Percentiles rank a stretch among this genome's conserved stretches.
Evolutionary conservation across 495 filamentous ascomycete genomes (phyloP).

Genomic region (Aspergillus indologenus): DNA sequence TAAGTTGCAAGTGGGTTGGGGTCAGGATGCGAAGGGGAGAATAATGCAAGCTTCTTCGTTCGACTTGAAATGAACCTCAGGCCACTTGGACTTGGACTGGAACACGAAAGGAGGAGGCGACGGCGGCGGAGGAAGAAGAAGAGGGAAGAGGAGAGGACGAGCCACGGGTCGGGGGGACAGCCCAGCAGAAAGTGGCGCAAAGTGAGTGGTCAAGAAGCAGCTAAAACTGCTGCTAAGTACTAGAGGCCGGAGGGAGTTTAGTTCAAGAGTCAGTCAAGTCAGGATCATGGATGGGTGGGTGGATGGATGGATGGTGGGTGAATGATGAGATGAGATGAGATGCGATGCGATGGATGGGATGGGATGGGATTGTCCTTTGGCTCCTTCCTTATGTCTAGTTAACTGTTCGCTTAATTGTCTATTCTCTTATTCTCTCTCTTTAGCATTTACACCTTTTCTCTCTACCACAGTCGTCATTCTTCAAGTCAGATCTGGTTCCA

Average conservation of each 20-base stretch:
- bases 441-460: too few species aligned
- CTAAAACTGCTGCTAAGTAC: neutral
- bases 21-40: neutral
- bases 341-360: neutral
- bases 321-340: neutral
- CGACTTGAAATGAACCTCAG: conserved; percentile 20
- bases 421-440: too few species aligned
- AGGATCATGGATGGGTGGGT: too few species aligned
- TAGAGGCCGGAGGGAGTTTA: conserved; percentile 13
- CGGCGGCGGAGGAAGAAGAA: too few species aligned
- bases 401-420: too few species aligned
- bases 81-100: conserved; percentile 15
- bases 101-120: conserved; percentile 18
- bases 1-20: neutral
- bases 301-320: too few species aligned
- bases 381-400: too few species aligned
- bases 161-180: conserved; percentile 25
- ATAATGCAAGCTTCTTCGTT: conserved; percentile 19
- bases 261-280: too few species aligned
- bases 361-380: too few species aligned
- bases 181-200: conserved; percentile 25
- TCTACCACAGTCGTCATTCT: neutral
- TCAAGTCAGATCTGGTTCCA: neutral
- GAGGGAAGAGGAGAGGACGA: conserved; percentile 22
- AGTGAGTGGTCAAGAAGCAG: neutral